Conservation (phyloP, 768 basidiomycete genomes). For the Rhizopogon vesiculosus region DNA sequence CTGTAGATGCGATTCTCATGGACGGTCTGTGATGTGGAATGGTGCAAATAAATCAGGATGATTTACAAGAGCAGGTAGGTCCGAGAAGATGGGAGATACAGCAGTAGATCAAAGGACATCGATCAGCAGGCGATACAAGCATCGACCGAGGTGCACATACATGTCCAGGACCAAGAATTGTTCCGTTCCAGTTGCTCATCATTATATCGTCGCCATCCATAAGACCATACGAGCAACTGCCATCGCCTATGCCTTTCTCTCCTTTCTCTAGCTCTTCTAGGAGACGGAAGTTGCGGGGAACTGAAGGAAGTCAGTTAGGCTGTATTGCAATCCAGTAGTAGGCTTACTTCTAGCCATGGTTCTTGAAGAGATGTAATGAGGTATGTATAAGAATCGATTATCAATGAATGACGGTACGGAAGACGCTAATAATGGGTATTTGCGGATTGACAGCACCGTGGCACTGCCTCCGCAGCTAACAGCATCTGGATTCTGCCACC, state of each 20-base stretch:
- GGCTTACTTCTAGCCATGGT: slow-evolving; percentile 51
- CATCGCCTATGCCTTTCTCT: slow-evolving; percentile 99
- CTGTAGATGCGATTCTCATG: slow-evolving; percentile 99
- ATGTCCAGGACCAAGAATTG: slow-evolving; percentile 97
- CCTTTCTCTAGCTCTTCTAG: slow-evolving; percentile 99
- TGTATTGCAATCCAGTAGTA: background rate
- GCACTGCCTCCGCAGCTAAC: slow-evolving; percentile 28
- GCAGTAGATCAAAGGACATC: background rate
- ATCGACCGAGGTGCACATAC: slow-evolving; percentile 40
- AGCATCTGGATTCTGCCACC: slow-evolving; percentile 1
- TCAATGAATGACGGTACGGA: too few relatives aligned
- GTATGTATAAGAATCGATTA: too few relatives aligned
- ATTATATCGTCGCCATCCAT: slow-evolving; percentile 94
- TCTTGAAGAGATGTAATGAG: slow-evolving; percentile 5
- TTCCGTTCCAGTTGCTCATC: slow-evolving; percentile 99
- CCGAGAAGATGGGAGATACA: too few relatives aligned
- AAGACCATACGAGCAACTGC: slow-evolving; percentile 94
- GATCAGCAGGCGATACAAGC: background rate
- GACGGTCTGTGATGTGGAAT: slow-evolving; percentile 57
- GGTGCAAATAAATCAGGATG: too few relatives aligned
- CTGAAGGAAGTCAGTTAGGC: slow-evolving; percentile 36
- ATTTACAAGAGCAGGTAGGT: too few relatives aligned
- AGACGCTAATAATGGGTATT: background rate
- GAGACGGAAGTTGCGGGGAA: slow-evolving; percentile 94
- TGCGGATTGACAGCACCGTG: slow-evolving; percentile 3